Evolutionary conservation across 371 early-diverging fungal genomes (phyloP).

Genomic region (Dichotomocladium elegans): DNA sequence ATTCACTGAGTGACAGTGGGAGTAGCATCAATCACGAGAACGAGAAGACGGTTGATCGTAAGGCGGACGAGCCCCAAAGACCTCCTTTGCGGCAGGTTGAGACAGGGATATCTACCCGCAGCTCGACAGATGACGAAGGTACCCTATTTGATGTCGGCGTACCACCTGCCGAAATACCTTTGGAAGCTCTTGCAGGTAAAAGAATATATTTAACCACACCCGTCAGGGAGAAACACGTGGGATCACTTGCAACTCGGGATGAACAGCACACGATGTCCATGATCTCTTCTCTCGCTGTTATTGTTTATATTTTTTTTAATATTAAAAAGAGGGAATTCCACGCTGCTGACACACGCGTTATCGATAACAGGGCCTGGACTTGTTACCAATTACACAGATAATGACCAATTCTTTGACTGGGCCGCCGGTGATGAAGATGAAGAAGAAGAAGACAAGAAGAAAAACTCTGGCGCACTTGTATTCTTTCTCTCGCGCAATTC

Average conservation of each 20-base stretch:
- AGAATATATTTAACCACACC: no score
- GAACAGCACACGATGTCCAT: no score
- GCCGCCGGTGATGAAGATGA: conserved; percentile 26
- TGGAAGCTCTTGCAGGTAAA: neutral
- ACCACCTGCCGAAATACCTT: neutral
- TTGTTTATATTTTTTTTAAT: neutral
- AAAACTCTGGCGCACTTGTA: conserved; percentile 8
- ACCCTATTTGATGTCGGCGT: neutral
- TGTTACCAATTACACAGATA: neutral
- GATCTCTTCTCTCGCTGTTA: neutral
- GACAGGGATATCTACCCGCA: neutral
- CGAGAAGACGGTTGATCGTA: neutral
- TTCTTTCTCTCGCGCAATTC: conserved; percentile 33
- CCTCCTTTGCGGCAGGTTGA: neutral
- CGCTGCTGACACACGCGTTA: no score
- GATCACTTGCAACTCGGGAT: no score
- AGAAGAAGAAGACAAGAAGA: conserved; percentile 10
- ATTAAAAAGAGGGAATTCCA: no score
- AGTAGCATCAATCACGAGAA: neutral
- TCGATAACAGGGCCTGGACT: conserved; percentile 5
- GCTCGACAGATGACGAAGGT: neutral
- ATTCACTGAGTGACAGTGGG: neutral
- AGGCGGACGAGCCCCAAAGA: neutral
- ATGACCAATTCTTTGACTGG: conserved; percentile 33
- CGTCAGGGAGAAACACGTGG: no score